Evolutionary conservation across 2,329 filamentous ascomycete species (phyloP).

Genomic region (Colletotrichum falcatum): DNA sequence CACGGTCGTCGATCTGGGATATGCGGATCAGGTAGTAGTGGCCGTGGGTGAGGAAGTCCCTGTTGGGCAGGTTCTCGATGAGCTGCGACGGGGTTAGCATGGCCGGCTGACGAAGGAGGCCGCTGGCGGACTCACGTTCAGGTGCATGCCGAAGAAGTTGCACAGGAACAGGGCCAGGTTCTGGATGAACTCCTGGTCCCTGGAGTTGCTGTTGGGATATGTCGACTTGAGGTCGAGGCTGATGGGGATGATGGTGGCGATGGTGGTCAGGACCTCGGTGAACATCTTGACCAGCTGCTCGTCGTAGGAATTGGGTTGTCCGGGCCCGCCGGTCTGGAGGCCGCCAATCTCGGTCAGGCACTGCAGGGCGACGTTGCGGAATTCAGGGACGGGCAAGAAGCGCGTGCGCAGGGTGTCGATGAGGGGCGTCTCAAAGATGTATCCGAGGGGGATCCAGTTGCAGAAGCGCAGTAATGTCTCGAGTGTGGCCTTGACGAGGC

Average conservation of each 20-base stretch:
- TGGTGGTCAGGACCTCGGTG: conserved; percentile 92
- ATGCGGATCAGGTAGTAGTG: conserved; percentile 99
- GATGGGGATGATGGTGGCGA: conserved; percentile 92
- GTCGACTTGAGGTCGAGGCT: conserved; percentile 90
- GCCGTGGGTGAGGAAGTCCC: conserved; percentile 93
- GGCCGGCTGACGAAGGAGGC: conserved; percentile 38
- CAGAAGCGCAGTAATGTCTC: conserved; percentile 96
- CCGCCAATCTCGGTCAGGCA: conserved; percentile 97
- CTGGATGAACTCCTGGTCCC: conserved; percentile 97
- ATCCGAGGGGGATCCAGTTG: conserved; percentile 98
- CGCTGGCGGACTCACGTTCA: conserved; percentile 69
- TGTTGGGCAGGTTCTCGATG: conserved; percentile 95
- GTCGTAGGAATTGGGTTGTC: conserved; percentile 80
- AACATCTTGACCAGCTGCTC: conserved; percentile 99
- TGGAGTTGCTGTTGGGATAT: conserved; percentile 90
- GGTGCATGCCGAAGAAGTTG: conserved; percentile 95
- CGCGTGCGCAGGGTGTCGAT: conserved; percentile 94
- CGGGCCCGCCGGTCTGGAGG: conserved; percentile 82
- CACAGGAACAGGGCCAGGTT: conserved; percentile 95
- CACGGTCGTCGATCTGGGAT: conserved; percentile 97
- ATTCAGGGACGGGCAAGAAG: conserved; percentile 93
- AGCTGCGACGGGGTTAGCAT: conserved; percentile 63
- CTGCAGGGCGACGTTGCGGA: conserved; percentile 96
- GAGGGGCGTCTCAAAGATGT: conserved; percentile 97
- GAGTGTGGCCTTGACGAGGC: conserved; percentile 93